A percentile compares a stretch with the other conserved stretches of the same genome.
phyloP scores from a whole-genome alignment of 768 basidiomycete species.

The Calvatia gigantea region DNA sequence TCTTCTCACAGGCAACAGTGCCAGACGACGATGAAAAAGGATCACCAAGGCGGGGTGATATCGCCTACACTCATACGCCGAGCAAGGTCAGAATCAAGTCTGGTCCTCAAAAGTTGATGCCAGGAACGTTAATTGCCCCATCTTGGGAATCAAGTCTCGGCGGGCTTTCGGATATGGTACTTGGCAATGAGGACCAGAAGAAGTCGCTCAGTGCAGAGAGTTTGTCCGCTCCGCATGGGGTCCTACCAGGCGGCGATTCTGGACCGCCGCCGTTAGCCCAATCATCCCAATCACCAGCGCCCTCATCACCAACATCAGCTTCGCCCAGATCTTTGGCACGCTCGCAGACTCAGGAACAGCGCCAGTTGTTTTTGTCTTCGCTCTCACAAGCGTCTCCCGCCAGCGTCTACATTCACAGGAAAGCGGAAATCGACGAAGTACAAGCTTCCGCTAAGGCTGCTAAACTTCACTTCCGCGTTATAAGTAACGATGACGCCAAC shows the following conservation, averaged over 20 bases:
- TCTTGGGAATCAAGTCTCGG: constrained; percentile 39
- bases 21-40: constrained; percentile 21
- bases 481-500: constrained; percentile 32
- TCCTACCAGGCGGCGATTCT: neutral
- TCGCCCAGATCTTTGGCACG: constrained; percentile 34
- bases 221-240: constrained; percentile 11
- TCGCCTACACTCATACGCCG: constrained; percentile 18
- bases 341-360: constrained; percentile 50
- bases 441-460: constrained; percentile 36
- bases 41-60: constrained; percentile 18
- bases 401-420: constrained; percentile 45
- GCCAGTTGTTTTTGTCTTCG: constrained; percentile 44
- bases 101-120: constrained; percentile 43
- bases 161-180: constrained; percentile 17
- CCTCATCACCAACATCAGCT: constrained; percentile 14
- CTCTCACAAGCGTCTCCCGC: constrained; percentile 42
- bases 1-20: constrained; percentile 29
- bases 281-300: constrained; percentile 13
- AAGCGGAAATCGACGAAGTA: constrained; percentile 39
- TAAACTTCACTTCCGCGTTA: constrained; percentile 40
- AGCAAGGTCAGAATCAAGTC: constrained; percentile 18
- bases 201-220: constrained; percentile 10
- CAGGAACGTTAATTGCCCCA: constrained; percentile 51
- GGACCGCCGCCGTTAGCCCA: constrained; percentile 11
- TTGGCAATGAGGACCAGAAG: constrained; percentile 15